Evolutionary conservation across 1,284 basidiomycete species (phyloP), one percentile per base, ranked within the genome.

Genomic region (Phylloporus gajari): DNA sequence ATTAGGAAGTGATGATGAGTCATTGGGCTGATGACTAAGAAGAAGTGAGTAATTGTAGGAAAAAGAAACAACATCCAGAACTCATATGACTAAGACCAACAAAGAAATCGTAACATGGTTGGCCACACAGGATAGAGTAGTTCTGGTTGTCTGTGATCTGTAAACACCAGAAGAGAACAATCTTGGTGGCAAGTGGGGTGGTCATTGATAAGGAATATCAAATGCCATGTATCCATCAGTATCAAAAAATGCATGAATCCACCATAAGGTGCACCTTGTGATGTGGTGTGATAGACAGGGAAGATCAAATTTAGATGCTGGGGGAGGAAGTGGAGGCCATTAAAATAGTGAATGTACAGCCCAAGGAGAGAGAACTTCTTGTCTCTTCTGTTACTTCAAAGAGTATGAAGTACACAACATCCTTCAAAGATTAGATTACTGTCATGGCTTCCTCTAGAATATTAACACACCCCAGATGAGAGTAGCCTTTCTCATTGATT

Each of bases 91-190:
- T n/a, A n/a, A n/a, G n/a, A n/a, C n/a, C n/a, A n/a, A n/a, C n/a
- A n/a, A n/a, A n/a, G n/a, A n/a, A n/a, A n/a, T n/a, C n/a, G n/a
- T n/a, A n/a, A n/a, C n/a, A n/a, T n/a, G n/a, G n/a, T n/a, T n/a
- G 35, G 35, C 35, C 35, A 83, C 83, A 23, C 82, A 79, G 11
- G 73, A 68, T n/a, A 85, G 75, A 67, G 80, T 82, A 21, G 80
- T 70, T n/a, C 81, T 80, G 15, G 83, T 71, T 7, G 86, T 85
- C 89, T 91, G 74, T 91, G 90, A 12, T 90, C 90, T 65, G 88
- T 84, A 73, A 92, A 90, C 46, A 90, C 77, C 15, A 88, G 88
- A 63, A 90, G 75, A 44, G 75, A 44, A 74, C 19, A 68, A 80
- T 67, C 40, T n/a, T 42, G 23, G 8, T 58, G 2, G 32, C 25